Conservation (phyloP, 163 green algal genomes). For the Prototheca cutis region DNA sequence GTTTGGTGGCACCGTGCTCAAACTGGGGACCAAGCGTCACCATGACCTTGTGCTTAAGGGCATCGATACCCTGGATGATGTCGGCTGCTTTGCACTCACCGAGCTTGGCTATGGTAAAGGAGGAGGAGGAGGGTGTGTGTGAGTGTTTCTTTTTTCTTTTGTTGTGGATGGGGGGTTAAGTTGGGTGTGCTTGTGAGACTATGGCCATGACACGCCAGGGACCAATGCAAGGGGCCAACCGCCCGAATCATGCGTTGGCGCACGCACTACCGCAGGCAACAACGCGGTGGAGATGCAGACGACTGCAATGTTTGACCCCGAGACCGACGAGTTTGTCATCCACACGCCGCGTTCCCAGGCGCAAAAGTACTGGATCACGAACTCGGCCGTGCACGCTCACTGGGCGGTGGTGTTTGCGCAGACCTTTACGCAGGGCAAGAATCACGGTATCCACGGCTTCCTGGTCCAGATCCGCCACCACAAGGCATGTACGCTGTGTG, state of each 20-base stretch:
- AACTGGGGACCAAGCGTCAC: slow-evolving; percentile 77
- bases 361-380: slow-evolving; percentile 84
- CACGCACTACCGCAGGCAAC: too few species aligned
- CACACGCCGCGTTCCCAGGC: slow-evolving; percentile 70
- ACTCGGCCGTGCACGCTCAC: slow-evolving; percentile 67
- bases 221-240: too few species aligned
- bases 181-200: too few species aligned
- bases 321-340: slow-evolving; percentile 73
- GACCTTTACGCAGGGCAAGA: slow-evolving; percentile 44
- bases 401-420: slow-evolving; percentile 73
- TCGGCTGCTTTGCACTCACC: slow-evolving; percentile 91
- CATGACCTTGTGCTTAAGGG: slow-evolving; percentile 65
- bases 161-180: too few species aligned
- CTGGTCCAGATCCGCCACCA: slow-evolving; percentile 67
- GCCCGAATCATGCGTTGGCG: too few species aligned
- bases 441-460: slow-evolving; percentile 79
- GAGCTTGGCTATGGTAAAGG: slow-evolving; percentile 90
- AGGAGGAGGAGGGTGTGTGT: too few species aligned
- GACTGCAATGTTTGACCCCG: slow-evolving; percentile 57
- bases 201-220: too few species aligned
- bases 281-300: slow-evolving; percentile 72
- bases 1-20: slow-evolving; percentile 81
- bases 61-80: slow-evolving; percentile 63
- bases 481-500: slow-evolving; percentile 6
- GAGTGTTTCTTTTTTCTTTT: too few species aligned